Base-by-base conservation (phyloP, 176 grass and related monocot genomes). In the Carex pumila region DNA sequence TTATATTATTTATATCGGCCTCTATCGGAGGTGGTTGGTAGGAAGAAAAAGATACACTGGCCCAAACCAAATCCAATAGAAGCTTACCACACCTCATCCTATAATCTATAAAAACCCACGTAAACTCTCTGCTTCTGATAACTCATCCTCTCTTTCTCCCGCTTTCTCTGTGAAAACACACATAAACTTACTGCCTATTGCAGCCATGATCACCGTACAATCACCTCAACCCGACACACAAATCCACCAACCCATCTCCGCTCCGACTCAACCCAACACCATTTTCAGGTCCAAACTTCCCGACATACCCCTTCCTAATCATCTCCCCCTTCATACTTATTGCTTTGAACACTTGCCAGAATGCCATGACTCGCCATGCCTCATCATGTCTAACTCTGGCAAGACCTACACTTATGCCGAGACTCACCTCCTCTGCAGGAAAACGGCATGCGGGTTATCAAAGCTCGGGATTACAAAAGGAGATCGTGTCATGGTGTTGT, bases 291-390 rank as follows among this genome's bases (percentile, higher is more conserved):
- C 89, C 11, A 90, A 81, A 18, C 53, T 90, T 13, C 88, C 84
- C 4, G 88, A 90, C 29, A 90, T 90, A n/a, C 17, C 71, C 19
- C 37, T 90, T 5, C 29, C 80, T 50, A 74, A 81, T 45, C 76
- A 90, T 49, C 89, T 90, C 22, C 75, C 89, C 2, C 81, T 90
- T 19, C 89, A 90, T 85, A 77, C 75, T 37, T 90, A 87, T 85
- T 90, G 89, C 85, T 90, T 90, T 30, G 41, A 84, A 43, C 76
- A 81, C 43, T 22, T 84, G 4, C 18, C 81, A 1, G 58, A 87
- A 68, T 18, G 84, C 15, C 2, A 61, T 13, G 81, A 90, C 19
- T 76, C 82, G 15, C 81, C 85, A 17, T 90, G 85, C 57, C 74
- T 90, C 73, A 87, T 90, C 85, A 7, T 62, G 30, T 70, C 85